phyloP scores from a whole-genome alignment of 768 basidiomycete species.

The Tulasnella sp. region DNA sequence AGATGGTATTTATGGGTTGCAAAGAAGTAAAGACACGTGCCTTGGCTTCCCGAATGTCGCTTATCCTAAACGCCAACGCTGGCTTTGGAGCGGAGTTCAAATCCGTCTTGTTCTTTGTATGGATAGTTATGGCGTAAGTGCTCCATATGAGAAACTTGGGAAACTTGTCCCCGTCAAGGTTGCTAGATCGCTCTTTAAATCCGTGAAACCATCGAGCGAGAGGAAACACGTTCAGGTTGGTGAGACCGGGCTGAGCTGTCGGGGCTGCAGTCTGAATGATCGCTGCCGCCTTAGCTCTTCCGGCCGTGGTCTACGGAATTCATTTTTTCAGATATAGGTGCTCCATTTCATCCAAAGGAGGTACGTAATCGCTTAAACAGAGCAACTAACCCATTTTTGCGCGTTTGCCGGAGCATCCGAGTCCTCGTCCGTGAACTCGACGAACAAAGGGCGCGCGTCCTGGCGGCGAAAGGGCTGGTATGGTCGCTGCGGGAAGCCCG shows the following conservation, averaged over 20 bases:
- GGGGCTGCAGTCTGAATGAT: not conserved
- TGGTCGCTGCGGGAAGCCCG: too few species aligned
- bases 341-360: too few species aligned
- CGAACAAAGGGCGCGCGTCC: too few species aligned
- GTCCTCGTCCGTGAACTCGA: too few species aligned
- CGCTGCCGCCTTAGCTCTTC: too few species aligned
- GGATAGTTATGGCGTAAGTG: not conserved
- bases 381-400: too few species aligned
- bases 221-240: not conserved
- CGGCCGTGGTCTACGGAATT: too few species aligned
- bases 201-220: not conserved
- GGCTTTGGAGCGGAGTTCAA: not conserved
- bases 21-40: not conserved
- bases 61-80: not conserved
- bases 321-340: too few species aligned
- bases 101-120: not conserved
- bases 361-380: too few species aligned
- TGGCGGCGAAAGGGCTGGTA: too few species aligned
- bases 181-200: not conserved
- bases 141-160: not conserved
- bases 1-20: not conserved
- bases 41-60: not conserved
- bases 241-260: not conserved
- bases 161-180: not conserved
- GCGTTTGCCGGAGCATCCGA: too few species aligned